Percentiles rank a stretch among this genome's conserved stretches.
These are phyloP conservation scores for Aureobasidium sp. DNA, from an alignment of 2,329 filamentous ascomycete genomes.

Conservation along the genomic window DNA sequence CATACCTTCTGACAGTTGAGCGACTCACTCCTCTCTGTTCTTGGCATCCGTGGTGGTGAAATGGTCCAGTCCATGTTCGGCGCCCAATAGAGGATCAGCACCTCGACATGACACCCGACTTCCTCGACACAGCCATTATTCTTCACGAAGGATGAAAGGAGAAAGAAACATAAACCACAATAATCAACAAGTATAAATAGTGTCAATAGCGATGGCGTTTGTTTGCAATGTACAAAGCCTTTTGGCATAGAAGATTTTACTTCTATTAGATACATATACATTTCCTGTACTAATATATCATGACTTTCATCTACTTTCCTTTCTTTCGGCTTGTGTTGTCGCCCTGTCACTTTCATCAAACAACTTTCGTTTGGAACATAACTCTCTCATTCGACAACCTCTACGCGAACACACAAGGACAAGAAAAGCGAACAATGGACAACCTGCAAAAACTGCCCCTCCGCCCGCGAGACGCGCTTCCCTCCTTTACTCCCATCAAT, in stretches of 20 bases:
- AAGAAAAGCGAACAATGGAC: background rate
- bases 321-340: no score
- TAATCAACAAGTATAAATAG: background rate
- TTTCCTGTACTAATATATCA: background rate
- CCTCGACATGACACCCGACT: background rate
- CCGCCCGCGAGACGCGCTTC: background rate
- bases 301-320: background rate
- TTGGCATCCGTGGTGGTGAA: conserved; percentile 28
- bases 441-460: background rate
- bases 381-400: background rate
- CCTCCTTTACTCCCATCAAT: background rate
- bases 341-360: background rate
- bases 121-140: background rate
- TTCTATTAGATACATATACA: background rate
- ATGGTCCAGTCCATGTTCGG: conserved; percentile 31
- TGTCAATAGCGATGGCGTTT: background rate
- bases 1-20: conserved; percentile 15
- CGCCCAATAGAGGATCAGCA: background rate
- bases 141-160: background rate
- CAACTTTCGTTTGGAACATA: background rate
- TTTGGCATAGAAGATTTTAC: background rate
- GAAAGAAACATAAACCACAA: background rate
- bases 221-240: background rate
- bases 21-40: conserved; percentile 28
- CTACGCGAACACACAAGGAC: background rate